phyloP scores from a whole-genome alignment of 1,284 basidiomycete species.

The Fomitopsis betulina region DNA sequence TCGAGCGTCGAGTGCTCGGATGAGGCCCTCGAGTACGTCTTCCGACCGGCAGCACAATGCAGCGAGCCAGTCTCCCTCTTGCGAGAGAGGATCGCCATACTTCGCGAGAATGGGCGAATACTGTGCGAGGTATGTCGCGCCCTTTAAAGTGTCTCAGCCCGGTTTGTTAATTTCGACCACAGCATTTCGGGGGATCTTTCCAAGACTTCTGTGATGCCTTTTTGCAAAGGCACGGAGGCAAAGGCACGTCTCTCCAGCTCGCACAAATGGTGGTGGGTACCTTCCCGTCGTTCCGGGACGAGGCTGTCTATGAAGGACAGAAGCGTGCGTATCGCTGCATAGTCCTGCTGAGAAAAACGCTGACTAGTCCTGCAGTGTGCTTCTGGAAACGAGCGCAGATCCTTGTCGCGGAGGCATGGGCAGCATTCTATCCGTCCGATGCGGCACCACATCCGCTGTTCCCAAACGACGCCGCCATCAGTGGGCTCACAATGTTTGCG shows the following conservation, averaged over 20 bases:
- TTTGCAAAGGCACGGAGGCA: slow-evolving; percentile 40
- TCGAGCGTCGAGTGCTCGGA: slow-evolving; percentile 64
- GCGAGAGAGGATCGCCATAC: slow-evolving; percentile 59
- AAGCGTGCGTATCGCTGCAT: slow-evolving; percentile 40
- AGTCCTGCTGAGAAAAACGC: background rate
- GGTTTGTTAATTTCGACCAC: background rate
- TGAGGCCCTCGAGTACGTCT: slow-evolving; percentile 58
- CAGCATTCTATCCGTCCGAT: slow-evolving; percentile 62
- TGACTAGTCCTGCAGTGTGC: slow-evolving; percentile 41
- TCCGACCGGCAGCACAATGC: slow-evolving; percentile 52
- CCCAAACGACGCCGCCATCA: slow-evolving; percentile 57
- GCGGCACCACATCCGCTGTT: slow-evolving; percentile 62
- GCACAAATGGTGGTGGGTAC: slow-evolving; percentile 64
- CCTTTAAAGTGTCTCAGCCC: background rate
- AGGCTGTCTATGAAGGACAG: slow-evolving; percentile 48
- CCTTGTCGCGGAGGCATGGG: slow-evolving; percentile 81
- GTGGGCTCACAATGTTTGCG: slow-evolving; percentile 80
- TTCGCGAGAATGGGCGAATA: slow-evolving; percentile 69
- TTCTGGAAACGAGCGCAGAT: slow-evolving; percentile 87
- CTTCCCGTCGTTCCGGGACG: slow-evolving; percentile 77
- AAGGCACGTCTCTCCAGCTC: slow-evolving; percentile 65
- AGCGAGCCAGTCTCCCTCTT: slow-evolving; percentile 65
- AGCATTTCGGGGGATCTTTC: slow-evolving; percentile 73
- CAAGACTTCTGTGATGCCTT: slow-evolving; percentile 61
- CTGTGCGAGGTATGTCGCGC: slow-evolving; percentile 54